These are phyloP conservation scores for Fraxinus albicans DNA, from an alignment of 305 asterid species.

Conservation along the genomic window DNA sequence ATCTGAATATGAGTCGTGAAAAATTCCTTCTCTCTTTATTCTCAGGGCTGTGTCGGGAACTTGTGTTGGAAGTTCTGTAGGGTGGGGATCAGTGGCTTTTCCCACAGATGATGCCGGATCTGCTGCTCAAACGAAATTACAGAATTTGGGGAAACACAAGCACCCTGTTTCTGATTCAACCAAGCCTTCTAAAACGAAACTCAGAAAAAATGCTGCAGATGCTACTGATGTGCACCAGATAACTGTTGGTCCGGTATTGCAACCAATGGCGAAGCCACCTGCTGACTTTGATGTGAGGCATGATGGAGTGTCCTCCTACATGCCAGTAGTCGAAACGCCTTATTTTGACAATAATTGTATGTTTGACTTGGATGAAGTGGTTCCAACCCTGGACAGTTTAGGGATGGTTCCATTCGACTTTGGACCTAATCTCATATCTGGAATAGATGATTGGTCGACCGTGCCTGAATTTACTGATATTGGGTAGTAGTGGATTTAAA, in stretches of 20 bases:
- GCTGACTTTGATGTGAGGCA: slow-evolving; percentile 31
- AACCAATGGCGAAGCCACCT: slow-evolving; percentile 33
- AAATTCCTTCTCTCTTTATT: slow-evolving; percentile 15
- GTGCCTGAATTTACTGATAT: slow-evolving; percentile 66
- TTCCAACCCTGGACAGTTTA: slow-evolving; percentile 26
- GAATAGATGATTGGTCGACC: slow-evolving; percentile 57
- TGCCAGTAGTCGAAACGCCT: slow-evolving; percentile 38
- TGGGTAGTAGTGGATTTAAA: slow-evolving; percentile 41
- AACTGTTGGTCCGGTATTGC: slow-evolving; percentile 41
- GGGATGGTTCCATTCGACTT: slow-evolving; percentile 36
- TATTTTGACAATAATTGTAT: slow-evolving; percentile 27
- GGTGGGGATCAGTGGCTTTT: slow-evolving; percentile 50
- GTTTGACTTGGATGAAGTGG: slow-evolving; percentile 40
- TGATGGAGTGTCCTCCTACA: slow-evolving; percentile 33
- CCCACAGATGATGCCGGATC: slow-evolving; percentile 41
- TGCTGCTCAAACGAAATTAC: slow-evolving; percentile 40
- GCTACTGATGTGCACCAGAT: slow-evolving; percentile 30
- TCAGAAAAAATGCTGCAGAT: slow-evolving; percentile 50
- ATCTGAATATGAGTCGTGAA: not conserved
- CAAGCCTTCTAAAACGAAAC: slow-evolving; percentile 62
- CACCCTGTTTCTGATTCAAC: slow-evolving; percentile 46
- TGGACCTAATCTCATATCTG: slow-evolving; percentile 48
- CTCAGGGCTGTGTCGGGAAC: slow-evolving; percentile 48
- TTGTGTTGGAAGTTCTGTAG: slow-evolving; percentile 33
- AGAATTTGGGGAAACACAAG: slow-evolving; percentile 59